A percentile compares a stretch with the other conserved stretches of the same genome.
Conservation (phyloP, 1,284 basidiomycete species). For the Waitea zeae region DNA sequence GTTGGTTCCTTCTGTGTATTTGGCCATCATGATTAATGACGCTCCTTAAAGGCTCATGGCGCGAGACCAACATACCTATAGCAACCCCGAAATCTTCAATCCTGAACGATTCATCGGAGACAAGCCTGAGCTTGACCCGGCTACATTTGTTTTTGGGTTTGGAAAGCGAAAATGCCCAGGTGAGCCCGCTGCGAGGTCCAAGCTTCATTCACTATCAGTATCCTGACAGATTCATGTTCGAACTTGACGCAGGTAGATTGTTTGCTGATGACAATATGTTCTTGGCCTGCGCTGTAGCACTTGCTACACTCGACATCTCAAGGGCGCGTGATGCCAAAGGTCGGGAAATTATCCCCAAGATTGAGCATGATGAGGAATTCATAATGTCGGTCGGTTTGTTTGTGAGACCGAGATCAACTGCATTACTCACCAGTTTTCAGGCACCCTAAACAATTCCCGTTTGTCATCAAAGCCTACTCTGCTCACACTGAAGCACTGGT, state of each 20-base stretch:
- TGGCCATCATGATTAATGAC: neutral
- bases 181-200: too few relatives aligned
- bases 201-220: too few relatives aligned
- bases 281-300: constrained; percentile 12
- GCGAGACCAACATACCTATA: constrained; percentile 2
- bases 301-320: constrained; percentile 13
- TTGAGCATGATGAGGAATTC: constrained; percentile 8
- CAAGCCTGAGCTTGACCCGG: constrained; percentile 7
- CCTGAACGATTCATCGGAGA: constrained; percentile 7
- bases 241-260: constrained; percentile 5
- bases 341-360: constrained; percentile 10
- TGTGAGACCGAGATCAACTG: too few relatives aligned
- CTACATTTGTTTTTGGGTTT: constrained; percentile 8
- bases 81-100: constrained; percentile 6
- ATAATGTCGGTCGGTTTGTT: too few relatives aligned
- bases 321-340: constrained; percentile 12
- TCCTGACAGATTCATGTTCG: too few relatives aligned
- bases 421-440: too few relatives aligned
- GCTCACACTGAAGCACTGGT: constrained; percentile 3
- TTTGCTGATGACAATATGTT: constrained; percentile 15
- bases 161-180: constrained; percentile 7
- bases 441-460: constrained; percentile 10
- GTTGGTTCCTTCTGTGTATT: too few relatives aligned
- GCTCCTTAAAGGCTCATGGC: neutral
- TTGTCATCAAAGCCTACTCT: constrained; percentile 10